Conservation (phyloP, 495 filamentous ascomycete genomes). For the Lasiosphaeris hirsuta region DNA sequence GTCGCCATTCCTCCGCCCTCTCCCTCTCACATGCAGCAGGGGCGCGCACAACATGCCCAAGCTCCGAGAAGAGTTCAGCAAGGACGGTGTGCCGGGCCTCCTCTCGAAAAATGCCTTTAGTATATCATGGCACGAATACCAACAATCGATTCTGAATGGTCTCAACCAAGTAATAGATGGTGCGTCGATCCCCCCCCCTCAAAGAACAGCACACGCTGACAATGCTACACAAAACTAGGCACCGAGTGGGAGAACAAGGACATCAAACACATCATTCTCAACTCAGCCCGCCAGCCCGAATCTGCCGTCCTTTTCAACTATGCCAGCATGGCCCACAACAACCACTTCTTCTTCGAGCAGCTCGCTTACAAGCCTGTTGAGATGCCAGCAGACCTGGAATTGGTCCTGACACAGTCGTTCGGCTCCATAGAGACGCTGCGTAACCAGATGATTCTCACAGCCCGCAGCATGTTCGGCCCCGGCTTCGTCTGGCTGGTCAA, state of each 20-base stretch:
- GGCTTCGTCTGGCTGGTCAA: conserved; percentile 94
- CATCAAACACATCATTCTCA: conserved; percentile 65
- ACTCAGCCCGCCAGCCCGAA: conserved; percentile 72
- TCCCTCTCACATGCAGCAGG: conserved; percentile 12
- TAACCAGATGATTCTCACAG: conserved; percentile 74
- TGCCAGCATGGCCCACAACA: conserved; percentile 94
- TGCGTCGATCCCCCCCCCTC: conserved; percentile 38
- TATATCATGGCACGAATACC: conserved; percentile 81
- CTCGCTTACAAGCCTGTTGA: conserved; percentile 40
- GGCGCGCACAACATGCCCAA: conserved; percentile 42
- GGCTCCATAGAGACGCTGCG: conserved; percentile 77
- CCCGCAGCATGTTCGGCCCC: conserved; percentile 89
- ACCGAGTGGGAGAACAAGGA: conserved; percentile 56
- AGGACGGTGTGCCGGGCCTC: conserved; percentile 64
- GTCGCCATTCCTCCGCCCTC: not conserved
- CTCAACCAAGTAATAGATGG: conserved; percentile 72
- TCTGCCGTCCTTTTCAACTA: conserved; percentile 85
- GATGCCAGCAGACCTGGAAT: conserved; percentile 31
- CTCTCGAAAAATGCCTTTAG: conserved; percentile 63
- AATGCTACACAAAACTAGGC: conserved; percentile 32
- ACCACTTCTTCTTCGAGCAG: conserved; percentile 86
- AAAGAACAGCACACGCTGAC: not conserved
- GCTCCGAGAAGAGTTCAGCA: conserved; percentile 14
- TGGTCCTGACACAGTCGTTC: conserved; percentile 60
- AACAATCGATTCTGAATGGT: conserved; percentile 64